Evolutionary conservation across 1,139 yeast genomes (phyloP).

Genomic region (Diutina neorugosa): DNA sequence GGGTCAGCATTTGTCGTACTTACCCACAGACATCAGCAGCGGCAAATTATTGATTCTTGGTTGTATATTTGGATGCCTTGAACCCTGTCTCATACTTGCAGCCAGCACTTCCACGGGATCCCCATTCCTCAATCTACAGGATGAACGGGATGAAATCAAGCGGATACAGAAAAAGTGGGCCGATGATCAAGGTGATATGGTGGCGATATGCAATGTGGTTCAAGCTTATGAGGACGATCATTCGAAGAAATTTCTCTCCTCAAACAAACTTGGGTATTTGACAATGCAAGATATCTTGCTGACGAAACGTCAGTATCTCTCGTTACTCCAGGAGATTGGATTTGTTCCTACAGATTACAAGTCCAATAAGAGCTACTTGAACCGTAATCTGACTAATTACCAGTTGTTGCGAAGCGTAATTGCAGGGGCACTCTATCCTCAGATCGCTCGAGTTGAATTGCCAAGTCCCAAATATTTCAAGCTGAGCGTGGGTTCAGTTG

Average conservation of each 20-base stretch:
- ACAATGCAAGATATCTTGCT: constrained; percentile 63
- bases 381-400: constrained; percentile 38
- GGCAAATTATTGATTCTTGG: constrained; percentile 76
- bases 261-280: constrained; percentile 49
- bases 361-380: constrained; percentile 14
- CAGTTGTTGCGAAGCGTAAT: constrained; percentile 52
- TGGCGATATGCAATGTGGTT: constrained; percentile 50
- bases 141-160: constrained; percentile 54
- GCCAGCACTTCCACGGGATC: constrained; percentile 62
- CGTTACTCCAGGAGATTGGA: constrained; percentile 64
- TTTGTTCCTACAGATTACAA: constrained; percentile 45
- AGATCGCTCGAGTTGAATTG: constrained; percentile 63
- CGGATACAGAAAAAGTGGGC: constrained; percentile 29
- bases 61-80: constrained; percentile 76
- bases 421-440: constrained; percentile 76
- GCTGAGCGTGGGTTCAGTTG: constrained; percentile 68
- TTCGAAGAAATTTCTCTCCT: constrained; percentile 42
- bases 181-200: constrained; percentile 52
- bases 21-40: constrained; percentile 79
- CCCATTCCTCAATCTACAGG: constrained; percentile 56
- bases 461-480: constrained; percentile 72
- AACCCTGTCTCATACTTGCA: constrained; percentile 61
- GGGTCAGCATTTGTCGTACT: constrained; percentile 68
- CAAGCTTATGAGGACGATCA: constrained; percentile 33
- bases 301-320: constrained; percentile 53